A percentile compares a stretch with the other conserved stretches of the same genome.
phyloP scores from a whole-genome alignment of 305 asterid species.

The Solanum hybrid region DNA sequence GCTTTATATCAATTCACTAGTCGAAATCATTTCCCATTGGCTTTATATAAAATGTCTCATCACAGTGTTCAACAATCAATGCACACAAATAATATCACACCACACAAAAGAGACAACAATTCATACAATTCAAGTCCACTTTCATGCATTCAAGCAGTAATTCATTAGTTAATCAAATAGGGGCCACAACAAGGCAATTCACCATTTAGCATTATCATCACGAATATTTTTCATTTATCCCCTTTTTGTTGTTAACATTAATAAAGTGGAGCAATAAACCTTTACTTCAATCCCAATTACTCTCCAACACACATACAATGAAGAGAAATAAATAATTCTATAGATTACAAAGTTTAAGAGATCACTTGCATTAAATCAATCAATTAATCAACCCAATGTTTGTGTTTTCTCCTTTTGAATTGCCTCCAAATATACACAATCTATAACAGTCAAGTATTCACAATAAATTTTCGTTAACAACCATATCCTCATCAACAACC shows the following conservation, averaged over 20 bases:
- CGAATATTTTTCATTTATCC: too few species aligned
- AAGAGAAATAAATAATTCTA: not conserved
- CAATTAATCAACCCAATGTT: not conserved
- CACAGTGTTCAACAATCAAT: not conserved
- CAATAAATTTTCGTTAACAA: too few species aligned
- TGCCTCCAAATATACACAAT: not conserved
- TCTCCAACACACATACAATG: not conserved
- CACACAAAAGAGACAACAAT: not conserved
- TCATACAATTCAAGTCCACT: not conserved
- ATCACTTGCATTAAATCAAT: not conserved
- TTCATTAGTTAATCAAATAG: not conserved
- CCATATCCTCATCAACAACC: not conserved
- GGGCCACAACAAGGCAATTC: not conserved
- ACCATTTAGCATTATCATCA: not conserved
- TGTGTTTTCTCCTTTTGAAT: not conserved
- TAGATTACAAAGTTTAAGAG: not conserved
- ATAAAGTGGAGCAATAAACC: not conserved
- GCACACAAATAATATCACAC: not conserved
- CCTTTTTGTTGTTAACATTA: not conserved
- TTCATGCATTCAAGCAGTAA: not conserved
- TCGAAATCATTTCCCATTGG: too few species aligned
- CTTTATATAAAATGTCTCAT: not conserved
- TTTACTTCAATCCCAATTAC: not conserved
- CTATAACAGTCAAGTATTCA: not conserved
- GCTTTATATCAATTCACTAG: too few species aligned